These are phyloP conservation scores for Firmiana major DNA, from an alignment of 345 rosid genomes.

Conservation along the genomic window DNA sequence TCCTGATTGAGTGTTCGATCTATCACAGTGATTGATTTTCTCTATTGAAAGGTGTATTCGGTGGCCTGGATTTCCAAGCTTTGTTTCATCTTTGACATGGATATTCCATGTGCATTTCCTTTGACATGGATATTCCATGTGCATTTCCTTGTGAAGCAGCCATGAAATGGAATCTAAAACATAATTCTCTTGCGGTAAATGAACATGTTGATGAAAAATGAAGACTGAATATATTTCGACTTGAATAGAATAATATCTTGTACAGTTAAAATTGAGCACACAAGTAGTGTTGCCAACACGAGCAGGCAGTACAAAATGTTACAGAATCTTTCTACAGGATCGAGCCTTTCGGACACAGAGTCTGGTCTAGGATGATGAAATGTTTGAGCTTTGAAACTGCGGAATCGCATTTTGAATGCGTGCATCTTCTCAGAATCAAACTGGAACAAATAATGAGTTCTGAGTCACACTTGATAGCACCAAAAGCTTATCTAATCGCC, in stretches of 20 bases:
- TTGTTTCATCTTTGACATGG: too few species aligned
- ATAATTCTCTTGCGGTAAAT: too few species aligned
- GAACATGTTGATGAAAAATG: not conserved
- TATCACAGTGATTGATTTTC: not conserved
- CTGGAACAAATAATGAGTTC: not conserved
- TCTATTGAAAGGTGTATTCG: slow-evolving; percentile 69
- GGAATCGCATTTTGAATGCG: not conserved
- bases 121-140: too few species aligned
- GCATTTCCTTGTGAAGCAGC: too few species aligned
- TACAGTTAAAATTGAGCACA: slow-evolving; percentile 5
- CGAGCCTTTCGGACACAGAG: not conserved
- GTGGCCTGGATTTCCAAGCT: slow-evolving; percentile 99
- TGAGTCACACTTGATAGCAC: not conserved
- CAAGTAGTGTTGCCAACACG: slow-evolving; percentile 6
- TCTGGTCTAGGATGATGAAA: not conserved
- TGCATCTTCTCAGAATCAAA: not conserved
- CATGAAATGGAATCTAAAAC: too few species aligned
- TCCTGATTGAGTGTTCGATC: too few species aligned
- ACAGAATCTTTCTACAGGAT: not conserved
- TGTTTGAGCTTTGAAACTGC: not conserved
- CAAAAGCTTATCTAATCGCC: not conserved
- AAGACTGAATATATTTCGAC: not conserved
- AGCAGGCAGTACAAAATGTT: too few species aligned
- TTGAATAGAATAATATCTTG: not conserved
- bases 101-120: too few species aligned